A percentile compares a stretch with the other conserved stretches of the same genome.
These are phyloP conservation scores for Ceratocystis cubensis DNA, from an alignment of 2,329 filamentous ascomycete species.

Conservation along the genomic window DNA sequence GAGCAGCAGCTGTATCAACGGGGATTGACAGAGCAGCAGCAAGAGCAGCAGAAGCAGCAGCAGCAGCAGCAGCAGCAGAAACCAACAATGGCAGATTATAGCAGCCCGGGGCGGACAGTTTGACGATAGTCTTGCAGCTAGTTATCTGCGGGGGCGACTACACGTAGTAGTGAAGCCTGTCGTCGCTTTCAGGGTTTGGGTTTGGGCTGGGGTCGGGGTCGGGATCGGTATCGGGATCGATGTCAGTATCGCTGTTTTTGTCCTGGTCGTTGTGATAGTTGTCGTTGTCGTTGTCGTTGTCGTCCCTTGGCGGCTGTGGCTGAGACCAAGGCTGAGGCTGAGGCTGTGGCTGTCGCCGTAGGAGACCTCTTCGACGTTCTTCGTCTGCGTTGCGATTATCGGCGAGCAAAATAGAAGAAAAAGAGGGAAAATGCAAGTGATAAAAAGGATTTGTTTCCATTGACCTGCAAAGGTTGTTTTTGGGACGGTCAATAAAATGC, in stretches of 20 bases:
- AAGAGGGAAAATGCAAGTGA: conserved; percentile 3
- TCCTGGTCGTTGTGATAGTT: background rate
- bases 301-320: background rate
- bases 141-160: too few species aligned
- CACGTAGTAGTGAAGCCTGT: too few species aligned
- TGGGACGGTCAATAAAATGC: conserved; percentile 1
- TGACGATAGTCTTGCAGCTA: background rate
- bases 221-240: background rate
- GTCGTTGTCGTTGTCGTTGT: background rate
- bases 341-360: background rate
- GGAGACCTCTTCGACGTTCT: background rate
- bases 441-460: conserved; percentile 7
- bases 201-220: background rate
- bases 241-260: background rate
- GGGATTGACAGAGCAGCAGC: background rate
- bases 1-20: too few species aligned
- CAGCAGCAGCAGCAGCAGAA: too few species aligned
- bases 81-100: too few species aligned
- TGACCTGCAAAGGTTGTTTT: background rate
- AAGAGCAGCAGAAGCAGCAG: too few species aligned
- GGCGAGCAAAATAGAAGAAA: background rate
- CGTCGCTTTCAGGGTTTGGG: background rate
- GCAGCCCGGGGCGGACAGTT: background rate
- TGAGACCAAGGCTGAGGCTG: background rate
- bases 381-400: background rate